Base-by-base conservation (phyloP, 768 basidiomycete genomes). In the Amanita thiersii region DNA sequence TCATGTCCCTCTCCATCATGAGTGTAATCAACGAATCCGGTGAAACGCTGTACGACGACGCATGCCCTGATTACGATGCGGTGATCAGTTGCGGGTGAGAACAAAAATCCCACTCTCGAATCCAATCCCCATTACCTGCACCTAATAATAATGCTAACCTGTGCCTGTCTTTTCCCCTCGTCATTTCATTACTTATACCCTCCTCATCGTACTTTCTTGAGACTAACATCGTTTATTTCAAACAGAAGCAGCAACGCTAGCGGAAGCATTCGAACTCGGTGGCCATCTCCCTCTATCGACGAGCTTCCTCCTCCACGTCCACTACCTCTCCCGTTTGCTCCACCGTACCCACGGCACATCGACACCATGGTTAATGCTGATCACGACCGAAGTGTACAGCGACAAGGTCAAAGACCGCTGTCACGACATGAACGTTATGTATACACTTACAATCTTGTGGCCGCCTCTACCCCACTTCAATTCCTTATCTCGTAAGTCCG, bases 401-500 rank as follows among this genome's bases (percentile, higher is more conserved):
- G 45, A 10, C 44, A 49, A 11, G 45, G 45, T 23, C 51, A 46
- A 21, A 51, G 48, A 18, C 53, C 54, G 11, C 56, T 56, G 9
- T 58, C 52, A 33, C 52, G 53, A 9, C 59, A 58, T 20, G 69
- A 72, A 53, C 64, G 69, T 33, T 75, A 71, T 52, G 47, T 73
- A 12, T 81, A 79, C 50, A 68, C 69, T 1, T 79, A 80, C 49
- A 63, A 64, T 40, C 54, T 81, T 37, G 46, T 59, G 2, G 69
- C 64, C 19, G 67, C 60, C 15, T 53, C 55, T 14, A 67, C 70
- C 1, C 70, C 70, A 3, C 40, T 75, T 25, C 64, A 72, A 33
- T 69, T 80, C 46, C 47, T 67, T 36, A 69, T 81, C 18, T 65
- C 70, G 79, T 80, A 53, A 50, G 76, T n/a, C n/a, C n/a, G n/a